Evolutionary conservation across 768 basidiomycete genomes (phyloP), one percentile per base, ranked within the genome.

Genomic region (Phlegmacium glaucopus): DNA sequence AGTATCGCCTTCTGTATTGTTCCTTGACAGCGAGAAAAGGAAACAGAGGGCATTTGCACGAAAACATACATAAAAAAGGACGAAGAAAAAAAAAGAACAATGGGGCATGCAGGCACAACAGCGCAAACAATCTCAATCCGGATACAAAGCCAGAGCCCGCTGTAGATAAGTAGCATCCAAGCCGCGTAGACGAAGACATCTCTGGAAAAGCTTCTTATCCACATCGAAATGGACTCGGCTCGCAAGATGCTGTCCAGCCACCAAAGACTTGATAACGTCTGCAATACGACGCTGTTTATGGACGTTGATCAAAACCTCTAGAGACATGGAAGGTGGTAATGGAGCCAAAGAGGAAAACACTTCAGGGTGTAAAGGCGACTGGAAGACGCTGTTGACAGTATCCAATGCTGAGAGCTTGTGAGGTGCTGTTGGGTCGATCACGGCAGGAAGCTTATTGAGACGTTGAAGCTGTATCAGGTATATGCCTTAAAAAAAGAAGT

Each of bases 231-330:
- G 79, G 25, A 90, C 74, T 22, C 79, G 78, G 48, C 83, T 82
- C 2, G 90, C 87, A 9, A 90, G 77, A 57, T 92, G 90, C 60
- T 92, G 90, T 2, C 88, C 87, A 9, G 85, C 82, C 7, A 92
- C 87, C 45, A 92, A 68, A 6, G 79, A 76, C 62, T 90, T 90
- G 69, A 92, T 87, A 35, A 89, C 83, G 12, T 77, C 78, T 9
- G 90, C 88, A 44, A 90, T 87, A 54, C 85, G 68, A 29, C 90
- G 80, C 61, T 93, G 90, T 65, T 93, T 92, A 65, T 92, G 88
- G 6, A 93, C 85, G 60, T 91, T 93, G 68, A 93, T 89, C 48
- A 93, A 66, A 4, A 90, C 89, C 57, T 92, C 89, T 25, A 93
- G 77, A 51, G 84, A 80, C 73, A 91, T 88, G n/a, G 79, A 77